A percentile compares a stretch with the other conserved stretches of the same genome.
Conservation (phyloP, 495 filamentous ascomycete genomes). For the Echria macrotheca region DNA sequence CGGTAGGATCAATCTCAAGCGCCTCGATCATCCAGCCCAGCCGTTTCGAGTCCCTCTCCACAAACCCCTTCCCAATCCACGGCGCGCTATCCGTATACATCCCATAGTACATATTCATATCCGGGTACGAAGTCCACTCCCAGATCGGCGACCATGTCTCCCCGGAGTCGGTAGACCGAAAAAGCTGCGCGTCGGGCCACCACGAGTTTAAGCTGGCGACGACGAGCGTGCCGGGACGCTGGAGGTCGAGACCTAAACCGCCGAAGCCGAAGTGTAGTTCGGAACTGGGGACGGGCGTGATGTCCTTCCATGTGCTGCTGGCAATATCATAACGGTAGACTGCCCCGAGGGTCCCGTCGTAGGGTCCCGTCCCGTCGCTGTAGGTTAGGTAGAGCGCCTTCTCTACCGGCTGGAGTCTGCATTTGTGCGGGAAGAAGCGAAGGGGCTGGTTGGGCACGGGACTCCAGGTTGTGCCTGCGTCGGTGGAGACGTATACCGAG, state of each 20-base stretch:
- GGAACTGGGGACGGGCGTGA: slow-evolving; percentile 42
- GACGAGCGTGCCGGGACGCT: slow-evolving; percentile 50
- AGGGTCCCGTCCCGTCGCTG: slow-evolving; percentile 50
- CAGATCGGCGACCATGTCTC: slow-evolving; percentile 48
- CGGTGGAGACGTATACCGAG: slow-evolving; percentile 49
- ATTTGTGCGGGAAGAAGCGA: slow-evolving; percentile 52
- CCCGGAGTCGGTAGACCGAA: slow-evolving; percentile 49
- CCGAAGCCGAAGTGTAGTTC: slow-evolving; percentile 50
- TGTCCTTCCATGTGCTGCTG: slow-evolving; percentile 47
- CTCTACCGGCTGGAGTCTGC: slow-evolving; percentile 47
- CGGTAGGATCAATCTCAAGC: slow-evolving; percentile 53
- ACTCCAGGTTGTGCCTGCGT: slow-evolving; percentile 50
- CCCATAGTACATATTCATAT: slow-evolving; percentile 40
- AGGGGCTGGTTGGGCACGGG: slow-evolving; percentile 44
- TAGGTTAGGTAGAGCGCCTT: slow-evolving; percentile 54
- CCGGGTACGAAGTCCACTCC: slow-evolving; percentile 46
- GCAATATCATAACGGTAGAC: slow-evolving; percentile 51
- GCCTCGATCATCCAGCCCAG: slow-evolving; percentile 63
- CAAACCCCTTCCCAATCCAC: slow-evolving; percentile 45
- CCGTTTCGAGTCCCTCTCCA: slow-evolving; percentile 42
- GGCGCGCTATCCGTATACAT: slow-evolving; percentile 39
- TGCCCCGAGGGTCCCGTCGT: slow-evolving; percentile 46
- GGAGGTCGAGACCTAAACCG: slow-evolving; percentile 49
- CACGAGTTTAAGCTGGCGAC: slow-evolving; percentile 53
- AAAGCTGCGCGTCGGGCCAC: slow-evolving; percentile 55